Conservation (phyloP, 495 filamentous ascomycete species). For the Hyaloscypha variabilis region DNA sequence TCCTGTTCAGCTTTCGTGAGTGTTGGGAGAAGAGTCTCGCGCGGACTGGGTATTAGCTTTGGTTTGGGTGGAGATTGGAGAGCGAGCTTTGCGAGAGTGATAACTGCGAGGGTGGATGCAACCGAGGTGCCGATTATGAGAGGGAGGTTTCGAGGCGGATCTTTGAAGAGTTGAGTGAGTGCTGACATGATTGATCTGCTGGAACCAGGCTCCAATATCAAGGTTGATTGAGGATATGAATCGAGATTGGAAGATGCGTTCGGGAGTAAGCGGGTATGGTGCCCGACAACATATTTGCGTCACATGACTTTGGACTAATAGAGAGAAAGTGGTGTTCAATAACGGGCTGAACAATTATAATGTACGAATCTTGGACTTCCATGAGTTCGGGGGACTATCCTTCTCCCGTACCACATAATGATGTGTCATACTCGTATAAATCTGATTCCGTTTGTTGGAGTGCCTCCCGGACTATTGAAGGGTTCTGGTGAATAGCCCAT, state of each 20-base stretch:
- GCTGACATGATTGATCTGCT: neutral
- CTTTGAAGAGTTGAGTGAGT: neutral
- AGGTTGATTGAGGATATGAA: neutral
- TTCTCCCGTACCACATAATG: no score
- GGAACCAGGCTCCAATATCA: neutral
- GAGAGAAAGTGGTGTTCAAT: neutral
- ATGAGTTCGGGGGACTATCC: no score
- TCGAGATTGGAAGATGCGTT: neutral
- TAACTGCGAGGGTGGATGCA: conserved; percentile 4
- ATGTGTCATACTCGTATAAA: neutral
- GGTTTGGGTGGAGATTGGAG: neutral
- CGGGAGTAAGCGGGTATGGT: neutral
- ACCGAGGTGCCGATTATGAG: conserved; percentile 21
- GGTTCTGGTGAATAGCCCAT: neutral
- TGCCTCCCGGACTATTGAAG: neutral
- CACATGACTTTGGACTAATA: neutral
- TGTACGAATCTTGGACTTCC: no score
- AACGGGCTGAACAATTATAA: no score
- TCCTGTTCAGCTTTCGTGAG: conserved; percentile 50
- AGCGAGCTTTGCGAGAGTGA: conserved; percentile 14
- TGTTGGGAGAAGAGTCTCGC: conserved; percentile 42
- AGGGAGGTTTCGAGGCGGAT: neutral
- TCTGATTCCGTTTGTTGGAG: neutral
- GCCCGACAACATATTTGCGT: neutral
- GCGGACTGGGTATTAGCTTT: conserved; percentile 26